These are phyloP conservation scores for Cladophialophora yegresii DNA, from an alignment of 2,329 filamentous ascomycete genomes.

Conservation along the genomic window DNA sequence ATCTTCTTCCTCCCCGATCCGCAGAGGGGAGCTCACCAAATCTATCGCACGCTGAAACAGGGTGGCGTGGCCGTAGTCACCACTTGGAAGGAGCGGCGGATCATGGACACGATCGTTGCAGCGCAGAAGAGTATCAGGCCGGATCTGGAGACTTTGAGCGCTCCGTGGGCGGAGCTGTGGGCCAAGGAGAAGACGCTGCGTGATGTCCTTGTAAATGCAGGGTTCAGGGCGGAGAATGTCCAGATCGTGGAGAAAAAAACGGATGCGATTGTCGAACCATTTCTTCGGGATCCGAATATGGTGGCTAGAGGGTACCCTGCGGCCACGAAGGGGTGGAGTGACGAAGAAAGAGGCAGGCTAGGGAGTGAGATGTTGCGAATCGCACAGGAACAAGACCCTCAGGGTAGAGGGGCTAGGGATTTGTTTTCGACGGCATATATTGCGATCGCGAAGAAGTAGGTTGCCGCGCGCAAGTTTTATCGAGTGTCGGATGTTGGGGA, in stretches of 20 bases:
- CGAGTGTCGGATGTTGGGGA: no score
- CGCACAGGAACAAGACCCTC: constrained; percentile 1
- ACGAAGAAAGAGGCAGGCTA: constrained; percentile 10
- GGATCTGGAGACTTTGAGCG: not conserved
- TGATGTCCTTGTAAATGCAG: constrained; percentile 2
- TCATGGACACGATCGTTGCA: constrained; percentile 12
- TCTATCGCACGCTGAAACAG: constrained; percentile 33
- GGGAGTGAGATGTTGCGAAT: constrained; percentile 12
- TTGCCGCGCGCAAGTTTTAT: not conserved
- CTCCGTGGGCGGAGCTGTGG: constrained; percentile 18
- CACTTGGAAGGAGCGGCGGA: constrained; percentile 26
- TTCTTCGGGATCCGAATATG: constrained; percentile 7
- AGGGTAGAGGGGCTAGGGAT: not conserved
- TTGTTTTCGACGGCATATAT: constrained; percentile 10
- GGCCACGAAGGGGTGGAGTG: constrained; percentile 12
- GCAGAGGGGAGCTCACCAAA: constrained; percentile 24
- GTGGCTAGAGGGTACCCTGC: constrained; percentile 8
- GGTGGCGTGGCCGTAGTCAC: constrained; percentile 29
- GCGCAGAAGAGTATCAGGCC: constrained; percentile 13
- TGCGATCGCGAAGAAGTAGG: constrained; percentile 16
- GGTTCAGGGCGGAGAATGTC: constrained; percentile 12
- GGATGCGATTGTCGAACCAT: constrained; percentile 8
- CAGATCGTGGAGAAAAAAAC: constrained; percentile 15
- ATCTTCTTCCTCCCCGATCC: constrained; percentile 34
- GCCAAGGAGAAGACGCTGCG: constrained; percentile 13